These are phyloP conservation scores for Leavenworthia alabamica DNA, from an alignment of 345 rosid species.

Conservation along the genomic window DNA sequence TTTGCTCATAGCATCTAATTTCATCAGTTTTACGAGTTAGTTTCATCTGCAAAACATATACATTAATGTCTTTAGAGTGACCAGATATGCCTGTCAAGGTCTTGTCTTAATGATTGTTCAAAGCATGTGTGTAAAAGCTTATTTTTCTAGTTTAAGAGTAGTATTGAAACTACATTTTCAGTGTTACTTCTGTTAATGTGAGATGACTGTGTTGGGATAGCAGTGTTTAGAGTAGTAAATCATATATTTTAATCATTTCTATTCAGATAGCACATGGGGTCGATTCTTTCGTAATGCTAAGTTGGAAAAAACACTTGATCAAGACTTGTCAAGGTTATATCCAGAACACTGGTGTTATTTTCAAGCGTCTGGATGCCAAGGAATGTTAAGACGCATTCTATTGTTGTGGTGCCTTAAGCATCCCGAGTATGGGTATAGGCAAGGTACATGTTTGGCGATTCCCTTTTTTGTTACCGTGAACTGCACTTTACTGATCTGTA, in stretches of 20 bases:
- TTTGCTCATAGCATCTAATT: not conserved
- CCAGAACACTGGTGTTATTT: slow-evolving; percentile 84
- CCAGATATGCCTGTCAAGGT: too few relatives aligned
- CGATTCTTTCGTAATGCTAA: slow-evolving; percentile 78
- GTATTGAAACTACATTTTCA: too few relatives aligned
- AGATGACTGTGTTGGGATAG: too few relatives aligned
- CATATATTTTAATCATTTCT: not conserved
- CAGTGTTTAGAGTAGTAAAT: not conserved
- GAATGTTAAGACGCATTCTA: too few relatives aligned
- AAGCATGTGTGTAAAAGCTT: not conserved
- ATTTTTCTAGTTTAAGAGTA: too few relatives aligned
- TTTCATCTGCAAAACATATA: not conserved
- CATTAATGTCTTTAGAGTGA: not conserved
- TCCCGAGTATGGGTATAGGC: slow-evolving; percentile 68
- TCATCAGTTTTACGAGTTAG: too few relatives aligned
- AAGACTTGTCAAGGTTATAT: slow-evolving; percentile 79
- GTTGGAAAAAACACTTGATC: slow-evolving; percentile 80
- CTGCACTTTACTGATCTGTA: too few relatives aligned
- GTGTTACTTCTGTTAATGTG: too few relatives aligned
- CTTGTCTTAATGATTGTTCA: not conserved
- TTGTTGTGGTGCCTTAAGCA: too few relatives aligned
- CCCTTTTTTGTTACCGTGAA: too few relatives aligned
- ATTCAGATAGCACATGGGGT: slow-evolving; percentile 85
- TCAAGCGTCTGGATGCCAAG: slow-evolving; percentile 75
- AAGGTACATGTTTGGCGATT: slow-evolving; percentile 60